Percentiles rank a stretch among this genome's conserved stretches.
phyloP scores from a whole-genome alignment of 2,329 filamentous ascomycete genomes.

The Fusarium sublunatum region DNA sequence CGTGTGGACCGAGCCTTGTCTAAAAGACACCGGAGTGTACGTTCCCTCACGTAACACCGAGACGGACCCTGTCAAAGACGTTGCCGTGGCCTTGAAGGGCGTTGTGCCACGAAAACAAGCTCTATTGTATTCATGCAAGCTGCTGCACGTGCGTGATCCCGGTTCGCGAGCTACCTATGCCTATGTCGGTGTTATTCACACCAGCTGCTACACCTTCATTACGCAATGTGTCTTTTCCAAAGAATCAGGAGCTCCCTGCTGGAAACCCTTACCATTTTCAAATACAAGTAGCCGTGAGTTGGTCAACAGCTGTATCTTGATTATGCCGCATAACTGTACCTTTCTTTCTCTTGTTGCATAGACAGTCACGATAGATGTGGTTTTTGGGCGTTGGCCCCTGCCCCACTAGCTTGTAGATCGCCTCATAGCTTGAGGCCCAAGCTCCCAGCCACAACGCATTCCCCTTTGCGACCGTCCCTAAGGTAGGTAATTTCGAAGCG shows the following conservation, averaged over 20 bases:
- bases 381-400: constrained; percentile 17
- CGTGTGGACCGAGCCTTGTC: not conserved
- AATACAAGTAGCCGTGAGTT: not conserved
- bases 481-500: constrained; percentile 4
- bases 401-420: constrained; percentile 21
- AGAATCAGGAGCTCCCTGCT: too few relatives aligned
- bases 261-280: not conserved
- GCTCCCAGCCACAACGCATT: constrained; percentile 32
- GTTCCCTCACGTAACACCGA: constrained; percentile 13
- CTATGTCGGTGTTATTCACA: not conserved
- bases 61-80: constrained; percentile 15
- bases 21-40: not conserved
- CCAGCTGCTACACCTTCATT: not conserved
- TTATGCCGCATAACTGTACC: not conserved
- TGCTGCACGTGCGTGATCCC: constrained; percentile 6
- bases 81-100: constrained; percentile 14
- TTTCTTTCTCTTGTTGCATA: not conserved
- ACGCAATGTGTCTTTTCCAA: not conserved
- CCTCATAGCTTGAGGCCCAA: constrained; percentile 26
- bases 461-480: not conserved
- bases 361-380: constrained; percentile 22
- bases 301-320: not conserved
- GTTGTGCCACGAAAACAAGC: constrained; percentile 11
- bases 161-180: not conserved
- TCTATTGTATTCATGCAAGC: constrained; percentile 14